Percentiles rank a stretch among this genome's conserved stretches.
These are phyloP conservation scores for Penicillium sp. DNA, from an alignment of 2,329 filamentous ascomycete species.

Conservation along the genomic window DNA sequence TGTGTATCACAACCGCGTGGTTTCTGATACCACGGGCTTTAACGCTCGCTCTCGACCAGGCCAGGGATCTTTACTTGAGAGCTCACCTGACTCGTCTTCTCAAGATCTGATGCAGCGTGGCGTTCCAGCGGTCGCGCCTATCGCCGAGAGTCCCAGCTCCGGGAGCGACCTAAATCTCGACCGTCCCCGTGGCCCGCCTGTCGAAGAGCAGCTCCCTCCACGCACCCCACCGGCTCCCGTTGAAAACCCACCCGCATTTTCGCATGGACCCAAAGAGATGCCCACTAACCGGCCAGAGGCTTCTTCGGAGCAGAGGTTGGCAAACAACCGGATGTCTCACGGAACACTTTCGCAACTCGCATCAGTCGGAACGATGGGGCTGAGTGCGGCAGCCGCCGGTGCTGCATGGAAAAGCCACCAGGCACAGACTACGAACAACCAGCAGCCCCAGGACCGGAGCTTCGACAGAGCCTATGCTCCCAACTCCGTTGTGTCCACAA, in stretches of 20 bases:
- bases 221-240: conserved; percentile 74
- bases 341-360: conserved; percentile 78
- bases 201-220: conserved; percentile 41
- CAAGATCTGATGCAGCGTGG: conserved; percentile 33
- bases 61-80: conserved; percentile 21
- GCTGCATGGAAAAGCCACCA: conserved; percentile 39
- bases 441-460: conserved; percentile 5
- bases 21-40: conserved; percentile 36
- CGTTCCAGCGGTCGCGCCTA: conserved; percentile 26
- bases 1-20: conserved; percentile 31
- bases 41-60: conserved; percentile 17
- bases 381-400: conserved; percentile 37
- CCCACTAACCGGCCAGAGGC: conserved; percentile 70
- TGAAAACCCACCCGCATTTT: conserved; percentile 73
- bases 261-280: conserved; percentile 69
- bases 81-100: conserved; percentile 40
- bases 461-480: not conserved
- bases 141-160: conserved; percentile 42
- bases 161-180: conserved; percentile 38
- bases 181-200: conserved; percentile 21
- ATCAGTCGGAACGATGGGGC: conserved; percentile 61
- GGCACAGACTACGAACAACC: conserved; percentile 7
- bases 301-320: conserved; percentile 73
- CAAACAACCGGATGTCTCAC: conserved; percentile 79
- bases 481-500: not conserved